Evolutionary conservation across 2,329 filamentous ascomycete genomes (phyloP), one percentile per base, ranked within the genome.

Genomic region (Microcyclosporella mali): DNA sequence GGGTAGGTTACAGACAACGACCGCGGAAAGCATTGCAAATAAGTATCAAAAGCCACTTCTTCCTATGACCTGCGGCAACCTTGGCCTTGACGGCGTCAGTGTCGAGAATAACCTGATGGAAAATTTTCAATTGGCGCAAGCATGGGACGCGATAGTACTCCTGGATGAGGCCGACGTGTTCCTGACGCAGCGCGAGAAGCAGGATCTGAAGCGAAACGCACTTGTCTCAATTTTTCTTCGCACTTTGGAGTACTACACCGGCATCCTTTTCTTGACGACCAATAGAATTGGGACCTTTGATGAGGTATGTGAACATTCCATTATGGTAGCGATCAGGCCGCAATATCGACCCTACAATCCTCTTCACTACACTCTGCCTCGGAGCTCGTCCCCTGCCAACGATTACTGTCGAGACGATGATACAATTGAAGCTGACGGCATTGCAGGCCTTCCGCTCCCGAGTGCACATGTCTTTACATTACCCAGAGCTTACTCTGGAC

Each of bases 141-240:
- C 30, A 1, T 58, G 55, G 56, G 43, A 46, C n/a, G 46, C 45
- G 9, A 49, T 66, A 2, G 45, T 68, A 3, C 60, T 66, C 4
- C 49, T 67, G 8, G 63, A 67, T 48, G 58, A 67, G 46, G 63
- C 60, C 10, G 63, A 67, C 41, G 56, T 64, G 11, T 67, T 67
- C 30, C 46, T 59, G 4, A 52, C 51, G 10, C 37, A 48, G n/a
- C 41, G 53, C 12, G 42, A 44, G 11, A 41, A 46, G 11, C 6
- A 33, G 8, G 55, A 58, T 35, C 18, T 56, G 3, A 27, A 53
- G 18, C 25, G 54, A 6, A 59, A 59, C 27, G 51, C 50, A 2
- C 41, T 59, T 3, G 56, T 58, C n/a, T 50, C 51, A 15, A 52
- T 66, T 14, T 66, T 67, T 36, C 53, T 67, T 8, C 56, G 64